These are phyloP conservation scores for Colletotrichum eleusines DNA, from an alignment of 2,329 filamentous ascomycete genomes.

Conservation along the genomic window DNA sequence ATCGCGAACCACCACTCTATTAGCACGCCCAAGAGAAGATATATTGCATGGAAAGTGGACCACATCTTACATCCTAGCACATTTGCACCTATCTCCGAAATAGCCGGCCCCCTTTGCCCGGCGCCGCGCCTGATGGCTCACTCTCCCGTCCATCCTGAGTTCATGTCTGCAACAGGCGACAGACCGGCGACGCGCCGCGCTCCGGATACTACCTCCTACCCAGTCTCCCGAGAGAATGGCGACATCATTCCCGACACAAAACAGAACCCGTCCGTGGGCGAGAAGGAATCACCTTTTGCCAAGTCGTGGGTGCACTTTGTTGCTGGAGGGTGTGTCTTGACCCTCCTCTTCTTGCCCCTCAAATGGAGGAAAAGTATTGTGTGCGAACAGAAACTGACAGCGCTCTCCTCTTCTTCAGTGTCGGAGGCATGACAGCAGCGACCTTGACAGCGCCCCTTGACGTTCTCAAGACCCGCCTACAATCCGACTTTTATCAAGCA, in stretches of 20 bases:
- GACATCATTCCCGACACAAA: conserved; percentile 62
- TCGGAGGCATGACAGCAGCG: conserved; percentile 91
- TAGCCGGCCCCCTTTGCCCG: background rate
- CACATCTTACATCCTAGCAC: background rate
- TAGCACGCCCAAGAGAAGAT: background rate
- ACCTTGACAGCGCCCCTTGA: conserved; percentile 95
- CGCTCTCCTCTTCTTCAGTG: conserved; percentile 58
- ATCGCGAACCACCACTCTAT: conserved; percentile 2
- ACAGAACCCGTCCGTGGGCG: conserved; percentile 43
- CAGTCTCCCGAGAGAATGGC: conserved; percentile 69
- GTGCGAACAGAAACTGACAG: conserved; percentile 21
- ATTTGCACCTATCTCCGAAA: background rate
- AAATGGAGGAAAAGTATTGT: background rate
- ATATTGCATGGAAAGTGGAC: background rate
- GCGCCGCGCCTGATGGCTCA: conserved; percentile 49
- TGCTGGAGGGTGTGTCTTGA: conserved; percentile 81
- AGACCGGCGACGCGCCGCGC: conserved; percentile 38
- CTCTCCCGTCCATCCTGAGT: conserved; percentile 45
- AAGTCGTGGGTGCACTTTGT: conserved; percentile 95
- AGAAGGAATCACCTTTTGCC: conserved; percentile 64
- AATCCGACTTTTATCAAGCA: conserved; percentile 93
- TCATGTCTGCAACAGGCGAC: conserved; percentile 50
- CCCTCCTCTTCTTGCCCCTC: conserved; percentile 24
- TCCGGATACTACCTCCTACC: conserved; percentile 40
- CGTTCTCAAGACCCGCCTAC: conserved; percentile 91